Evolutionary conservation across 345 rosid genomes (phyloP).

Genomic region (Populus euphratica): DNA sequence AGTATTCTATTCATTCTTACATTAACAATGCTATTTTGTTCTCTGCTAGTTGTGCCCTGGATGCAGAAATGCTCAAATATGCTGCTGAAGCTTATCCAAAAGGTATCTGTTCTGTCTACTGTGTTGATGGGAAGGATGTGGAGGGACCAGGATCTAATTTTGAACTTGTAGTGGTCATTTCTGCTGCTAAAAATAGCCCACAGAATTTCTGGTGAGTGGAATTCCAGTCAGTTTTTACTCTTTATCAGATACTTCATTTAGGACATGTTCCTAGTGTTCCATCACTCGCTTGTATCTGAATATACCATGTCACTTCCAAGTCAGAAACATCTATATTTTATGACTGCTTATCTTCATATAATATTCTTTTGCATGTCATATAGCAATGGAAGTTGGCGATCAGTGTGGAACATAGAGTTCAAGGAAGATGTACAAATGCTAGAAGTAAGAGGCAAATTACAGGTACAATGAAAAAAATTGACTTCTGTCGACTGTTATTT

Average conservation of each 20-base stretch:
- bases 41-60: conserved; percentile 68
- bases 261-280: neutral
- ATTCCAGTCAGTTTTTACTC: neutral
- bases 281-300: neutral
- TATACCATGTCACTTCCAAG: neutral
- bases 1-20: neutral
- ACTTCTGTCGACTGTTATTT: neutral
- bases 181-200: conserved; percentile 81
- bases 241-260: neutral
- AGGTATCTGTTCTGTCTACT: conserved; percentile 77
- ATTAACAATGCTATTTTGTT: conserved; percentile 6
- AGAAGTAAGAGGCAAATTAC: conserved; percentile 69
- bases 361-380: conserved; percentile 16
- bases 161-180: conserved; percentile 82
- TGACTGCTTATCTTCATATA: conserved; percentile 4
- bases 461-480: conserved; percentile 41
- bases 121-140: conserved; percentile 68
- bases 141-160: conserved; percentile 85
- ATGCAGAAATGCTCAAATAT: conserved; percentile 77
- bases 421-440: conserved; percentile 73
- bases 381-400: conserved; percentile 97
- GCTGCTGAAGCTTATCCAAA: conserved; percentile 88
- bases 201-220: conserved; percentile 84
- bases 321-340: neutral
- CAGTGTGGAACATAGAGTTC: conserved; percentile 79